Percentiles rank a stretch among this genome's conserved stretches.
These are phyloP conservation scores for Decorospora gaudefroyi DNA, from an alignment of 2,329 filamentous ascomycete genomes.

Conservation along the genomic window DNA sequence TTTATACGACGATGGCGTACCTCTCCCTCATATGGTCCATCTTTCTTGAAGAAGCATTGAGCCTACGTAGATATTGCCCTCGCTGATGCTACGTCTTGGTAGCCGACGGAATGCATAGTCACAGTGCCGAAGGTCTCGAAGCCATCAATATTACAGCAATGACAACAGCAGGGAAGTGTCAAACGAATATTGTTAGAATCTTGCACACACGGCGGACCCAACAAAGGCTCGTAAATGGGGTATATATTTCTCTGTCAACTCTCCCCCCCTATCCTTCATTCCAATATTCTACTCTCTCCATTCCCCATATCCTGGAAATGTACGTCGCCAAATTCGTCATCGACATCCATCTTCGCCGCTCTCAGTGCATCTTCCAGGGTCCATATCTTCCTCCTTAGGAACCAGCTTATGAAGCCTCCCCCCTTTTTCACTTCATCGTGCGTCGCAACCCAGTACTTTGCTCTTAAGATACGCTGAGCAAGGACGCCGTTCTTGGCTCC, in stretches of 20 bases:
- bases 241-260: not conserved
- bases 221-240: too few species aligned
- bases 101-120: too few species aligned
- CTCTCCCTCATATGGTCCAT: too few species aligned
- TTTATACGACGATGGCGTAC: too few species aligned
- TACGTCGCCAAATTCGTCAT: conserved; percentile 34
- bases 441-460: conserved; percentile 67
- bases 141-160: too few species aligned
- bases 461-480: conserved; percentile 57
- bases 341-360: conserved; percentile 53
- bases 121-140: too few species aligned
- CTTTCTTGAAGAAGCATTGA: too few species aligned
- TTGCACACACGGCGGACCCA: too few species aligned
- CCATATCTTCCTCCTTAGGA: conserved; percentile 51
- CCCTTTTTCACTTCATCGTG: conserved; percentile 68
- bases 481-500: conserved; percentile 65
- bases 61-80: too few species aligned
- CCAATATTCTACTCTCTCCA: conserved; percentile 60
- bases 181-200: too few species aligned
- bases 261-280: conserved; percentile 36
- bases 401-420: conserved; percentile 60
- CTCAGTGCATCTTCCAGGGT: conserved; percentile 55
- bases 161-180: too few species aligned
- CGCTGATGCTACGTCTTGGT: too few species aligned
- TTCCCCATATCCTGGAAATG: conserved; percentile 57